Base-by-base conservation (phyloP, 2,329 filamentous ascomycete genomes). In the Alternaria arborescens region DNA sequence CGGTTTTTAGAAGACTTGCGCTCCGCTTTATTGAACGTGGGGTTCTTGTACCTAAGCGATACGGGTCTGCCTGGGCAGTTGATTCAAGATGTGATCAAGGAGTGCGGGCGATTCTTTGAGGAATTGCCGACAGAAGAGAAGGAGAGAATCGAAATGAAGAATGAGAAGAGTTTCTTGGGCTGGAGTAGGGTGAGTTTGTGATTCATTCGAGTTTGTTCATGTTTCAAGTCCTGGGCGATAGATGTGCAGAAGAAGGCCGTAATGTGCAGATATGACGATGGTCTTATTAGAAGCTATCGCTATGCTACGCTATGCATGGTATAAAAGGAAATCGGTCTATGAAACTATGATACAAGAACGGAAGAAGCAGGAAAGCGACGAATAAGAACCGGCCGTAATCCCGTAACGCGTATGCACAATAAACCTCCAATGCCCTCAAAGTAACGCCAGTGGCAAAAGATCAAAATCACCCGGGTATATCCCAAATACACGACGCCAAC, bases 21-120 rank as follows among this genome's bases (percentile, higher is more conserved):
- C 16, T 83, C 91, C 77, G 91, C 92, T 0, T 81, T 97, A 32
- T 86, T 97, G 71, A 90, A 94, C 75, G 91, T 96, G n/a, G 93
- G 93, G 2, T 97, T 97, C 72, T 78, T 96, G 22, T 97, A 97
- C 73, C 86, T 97, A 62, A 90, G 89, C 73, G 93, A 96, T 72
- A 89, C 91, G 22, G 76, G 76, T 7, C 44, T 77, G 52, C 83
- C 89, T 5, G 85, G 89, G 16, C 81, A 85, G 40, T 80, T 94
- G 53, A 88, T 91, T 68, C 73, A 86, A 24, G 79, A 85, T 62
- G 91, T 94, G 26, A 88, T 92, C 54, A 71, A 80, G 3, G 85
- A 93, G 71, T 91, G 91, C 44, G 87, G 86, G 55, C 82, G 80
- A 0, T 95, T 97, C 78, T 97, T 97, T 71, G 75, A 78, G 44